A percentile compares a stretch with the other conserved stretches of the same genome.
phyloP scores from a whole-genome alignment of 2,329 filamentous ascomycete species.

The Aspergillus pseudonomiae region DNA sequence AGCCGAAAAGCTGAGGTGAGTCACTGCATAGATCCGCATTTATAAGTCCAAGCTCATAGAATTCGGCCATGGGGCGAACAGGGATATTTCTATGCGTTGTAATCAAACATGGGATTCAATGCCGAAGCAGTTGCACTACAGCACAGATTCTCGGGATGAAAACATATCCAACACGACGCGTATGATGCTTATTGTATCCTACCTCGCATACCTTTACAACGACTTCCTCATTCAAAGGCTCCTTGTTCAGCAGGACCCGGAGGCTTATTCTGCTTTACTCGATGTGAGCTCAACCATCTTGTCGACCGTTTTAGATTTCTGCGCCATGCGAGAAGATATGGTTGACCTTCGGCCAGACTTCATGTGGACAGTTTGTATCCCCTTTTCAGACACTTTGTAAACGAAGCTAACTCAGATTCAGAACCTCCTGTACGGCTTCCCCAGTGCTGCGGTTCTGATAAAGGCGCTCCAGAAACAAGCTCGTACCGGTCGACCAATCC shows the following conservation, averaged over 20 bases:
- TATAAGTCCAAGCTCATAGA: background rate
- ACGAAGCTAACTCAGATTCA: background rate
- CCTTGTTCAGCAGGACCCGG: constrained; percentile 28
- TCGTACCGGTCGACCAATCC: constrained; percentile 31
- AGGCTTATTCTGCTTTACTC: constrained; percentile 21
- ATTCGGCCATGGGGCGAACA: background rate
- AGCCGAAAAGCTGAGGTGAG: constrained; percentile 24
- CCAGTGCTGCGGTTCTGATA: constrained; percentile 29
- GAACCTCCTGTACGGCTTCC: constrained; percentile 31
- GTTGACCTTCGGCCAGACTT: constrained; percentile 29
- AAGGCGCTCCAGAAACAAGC: constrained; percentile 29
- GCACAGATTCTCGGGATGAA: constrained; percentile 19
- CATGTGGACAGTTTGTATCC: constrained; percentile 21
- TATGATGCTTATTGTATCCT: constrained; percentile 35
- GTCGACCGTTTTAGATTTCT: constrained; percentile 26
- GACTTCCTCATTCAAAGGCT: constrained; percentile 31
- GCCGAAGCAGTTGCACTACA: constrained; percentile 27
- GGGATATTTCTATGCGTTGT: constrained; percentile 28
- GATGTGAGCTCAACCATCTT: constrained; percentile 28
- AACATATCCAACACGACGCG: constrained; percentile 28
- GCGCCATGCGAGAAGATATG: constrained; percentile 24
- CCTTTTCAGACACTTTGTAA: background rate
- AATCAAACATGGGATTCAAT: constrained; percentile 25
- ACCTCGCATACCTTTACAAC: constrained; percentile 31
- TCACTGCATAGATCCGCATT: background rate